These are phyloP conservation scores for Pseudohalonectria lignicola DNA, from an alignment of 2,329 filamentous ascomycete species.

Conservation along the genomic window DNA sequence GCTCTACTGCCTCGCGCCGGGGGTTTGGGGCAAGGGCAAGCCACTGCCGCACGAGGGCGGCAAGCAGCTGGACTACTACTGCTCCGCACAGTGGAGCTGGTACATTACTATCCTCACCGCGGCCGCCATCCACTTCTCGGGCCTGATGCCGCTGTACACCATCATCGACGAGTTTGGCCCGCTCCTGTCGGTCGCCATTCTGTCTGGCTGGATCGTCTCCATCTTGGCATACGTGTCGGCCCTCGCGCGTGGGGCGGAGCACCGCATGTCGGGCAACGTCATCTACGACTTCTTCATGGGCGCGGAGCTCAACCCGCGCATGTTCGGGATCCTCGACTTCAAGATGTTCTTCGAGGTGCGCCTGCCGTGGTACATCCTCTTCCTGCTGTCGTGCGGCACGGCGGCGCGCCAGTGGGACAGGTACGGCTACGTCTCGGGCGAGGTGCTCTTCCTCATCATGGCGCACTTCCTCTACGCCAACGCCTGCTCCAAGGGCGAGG, in stretches of 20 bases:
- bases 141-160: conserved; percentile 80
- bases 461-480: conserved; percentile 77
- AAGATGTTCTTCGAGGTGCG: conserved; percentile 91
- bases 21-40: conserved; percentile 81
- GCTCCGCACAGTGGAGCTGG: conserved; percentile 78
- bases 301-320: conserved; percentile 73
- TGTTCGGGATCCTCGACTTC: conserved; percentile 79
- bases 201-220: conserved; percentile 77
- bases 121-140: conserved; percentile 65
- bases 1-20: conserved; percentile 78
- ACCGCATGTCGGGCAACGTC: conserved; percentile 79
- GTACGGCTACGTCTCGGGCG: conserved; percentile 67
- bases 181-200: conserved; percentile 82
- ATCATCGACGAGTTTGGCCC: conserved; percentile 93
- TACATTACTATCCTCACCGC: conserved; percentile 73
- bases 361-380: conserved; percentile 76
- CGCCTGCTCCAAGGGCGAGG: conserved; percentile 73
- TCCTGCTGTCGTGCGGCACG: conserved; percentile 57
- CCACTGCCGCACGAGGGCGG: conserved; percentile 71
- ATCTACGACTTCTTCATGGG: conserved; percentile 91
- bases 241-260: conserved; percentile 65
- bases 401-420: conserved; percentile 64
- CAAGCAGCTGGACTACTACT: conserved; percentile 88
- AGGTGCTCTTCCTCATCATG: conserved; percentile 64
- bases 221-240: conserved; percentile 82